phyloP scores from a whole-genome alignment of 2,329 filamentous ascomycete genomes.

The Pseudocercospora ulei region DNA sequence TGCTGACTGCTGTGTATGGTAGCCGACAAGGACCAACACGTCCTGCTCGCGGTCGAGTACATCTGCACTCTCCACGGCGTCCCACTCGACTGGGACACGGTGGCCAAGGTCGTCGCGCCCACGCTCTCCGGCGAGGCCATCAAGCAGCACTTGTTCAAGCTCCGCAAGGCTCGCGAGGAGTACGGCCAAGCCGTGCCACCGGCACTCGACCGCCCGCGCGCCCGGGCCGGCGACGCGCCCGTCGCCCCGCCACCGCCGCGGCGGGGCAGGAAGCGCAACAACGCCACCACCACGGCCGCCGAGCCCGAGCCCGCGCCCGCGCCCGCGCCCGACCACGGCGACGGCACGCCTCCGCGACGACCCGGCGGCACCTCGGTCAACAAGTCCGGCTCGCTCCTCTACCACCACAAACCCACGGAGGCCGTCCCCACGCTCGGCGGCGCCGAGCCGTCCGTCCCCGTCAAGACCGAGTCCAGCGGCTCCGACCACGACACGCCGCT shows the following conservation, averaged over 20 bases:
- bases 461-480: too few species aligned
- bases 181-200: constrained; percentile 19
- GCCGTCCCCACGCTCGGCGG: not conserved
- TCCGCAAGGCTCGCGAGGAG: constrained; percentile 20
- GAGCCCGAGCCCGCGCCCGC: too few species aligned
- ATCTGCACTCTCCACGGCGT: constrained; percentile 14
- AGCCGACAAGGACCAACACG: constrained; percentile 24
- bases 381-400: constrained; percentile 5
- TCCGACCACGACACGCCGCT: too few species aligned
- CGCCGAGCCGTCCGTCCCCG: not conserved
- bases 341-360: too few species aligned
- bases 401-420: constrained; percentile 2
- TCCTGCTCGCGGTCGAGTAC: constrained; percentile 23
- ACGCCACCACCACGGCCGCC: not conserved
- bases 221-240: not conserved
- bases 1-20: constrained; percentile 15
- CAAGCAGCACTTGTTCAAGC: constrained; percentile 27
- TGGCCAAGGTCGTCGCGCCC: constrained; percentile 15
- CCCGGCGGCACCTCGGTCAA: not conserved
- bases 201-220: constrained; percentile 10
- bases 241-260: not conserved
- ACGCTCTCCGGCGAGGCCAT: constrained; percentile 20
- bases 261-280: constrained; percentile 5
- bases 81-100: constrained; percentile 22
- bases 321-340: too few species aligned